Conservation (phyloP, 352 stramenopile genomes). For the Globisporangium radiosum region DNA sequence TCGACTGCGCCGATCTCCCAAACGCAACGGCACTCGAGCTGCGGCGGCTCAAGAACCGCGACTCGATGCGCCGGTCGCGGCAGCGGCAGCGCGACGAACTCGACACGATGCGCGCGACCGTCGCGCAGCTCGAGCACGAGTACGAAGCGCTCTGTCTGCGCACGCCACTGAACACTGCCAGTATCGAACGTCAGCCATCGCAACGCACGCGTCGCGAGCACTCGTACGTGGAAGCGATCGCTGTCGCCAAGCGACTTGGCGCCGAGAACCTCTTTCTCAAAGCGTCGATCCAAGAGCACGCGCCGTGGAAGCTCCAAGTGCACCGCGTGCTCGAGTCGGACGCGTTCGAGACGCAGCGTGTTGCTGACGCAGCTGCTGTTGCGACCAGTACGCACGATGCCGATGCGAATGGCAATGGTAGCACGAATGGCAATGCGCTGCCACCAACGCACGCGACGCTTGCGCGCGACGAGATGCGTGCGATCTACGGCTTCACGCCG, state of each 20-base stretch:
- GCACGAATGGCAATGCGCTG: too few species aligned
- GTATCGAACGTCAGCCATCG: neutral
- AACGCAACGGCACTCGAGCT: constrained; percentile 25
- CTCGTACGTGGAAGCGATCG: constrained; percentile 20
- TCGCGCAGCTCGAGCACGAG: constrained; percentile 31
- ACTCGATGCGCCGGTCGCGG: constrained; percentile 48
- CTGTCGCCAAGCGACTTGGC: constrained; percentile 28
- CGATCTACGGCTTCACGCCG: constrained; percentile 29
- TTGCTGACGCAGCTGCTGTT: constrained; percentile 13
- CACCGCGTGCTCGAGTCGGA: constrained; percentile 45
- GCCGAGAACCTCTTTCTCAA: constrained; percentile 49
- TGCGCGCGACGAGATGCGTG: constrained; percentile 26
- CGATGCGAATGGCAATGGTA: too few species aligned
- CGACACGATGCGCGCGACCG: constrained; percentile 28
- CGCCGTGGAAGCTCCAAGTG: constrained; percentile 36
- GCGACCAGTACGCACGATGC: neutral
- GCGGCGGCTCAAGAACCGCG: constrained; percentile 43
- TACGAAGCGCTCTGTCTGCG: constrained; percentile 32
- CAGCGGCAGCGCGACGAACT: constrained; percentile 43
- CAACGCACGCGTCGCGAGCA: constrained; percentile 12
- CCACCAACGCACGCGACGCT: neutral
- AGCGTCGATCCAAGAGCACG: constrained; percentile 37
- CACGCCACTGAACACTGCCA: constrained; percentile 9
- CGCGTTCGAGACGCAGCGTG: constrained; percentile 9
- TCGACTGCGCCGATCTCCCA: constrained; percentile 27